Percentiles rank a stretch among this genome's conserved stretches.
Evolutionary conservation across 768 basidiomycete species (phyloP).

Genomic region (Ramaria sp.): DNA sequence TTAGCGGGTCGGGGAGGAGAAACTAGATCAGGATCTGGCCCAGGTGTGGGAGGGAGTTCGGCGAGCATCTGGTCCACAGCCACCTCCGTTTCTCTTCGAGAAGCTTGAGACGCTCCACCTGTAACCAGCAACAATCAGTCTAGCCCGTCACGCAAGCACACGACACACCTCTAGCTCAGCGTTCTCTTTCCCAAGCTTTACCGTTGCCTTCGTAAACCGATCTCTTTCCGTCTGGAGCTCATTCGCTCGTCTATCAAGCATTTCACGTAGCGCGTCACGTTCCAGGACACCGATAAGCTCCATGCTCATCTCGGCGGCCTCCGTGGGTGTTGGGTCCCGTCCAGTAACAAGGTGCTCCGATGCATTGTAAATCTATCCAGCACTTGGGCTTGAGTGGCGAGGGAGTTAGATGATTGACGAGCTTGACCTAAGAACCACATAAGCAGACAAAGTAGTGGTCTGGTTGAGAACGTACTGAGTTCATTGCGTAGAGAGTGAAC

Average conservation of each 20-base stretch:
- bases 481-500: conserved; percentile 45
- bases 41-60: conserved; percentile 38
- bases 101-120: conserved; percentile 55
- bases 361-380: conserved; percentile 41
- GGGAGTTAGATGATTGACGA: conserved; percentile 15
- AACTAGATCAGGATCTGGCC: conserved; percentile 14
- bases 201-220: conserved; percentile 52
- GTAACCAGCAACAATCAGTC: not conserved
- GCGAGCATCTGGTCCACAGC: conserved; percentile 46
- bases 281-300: conserved; percentile 45
- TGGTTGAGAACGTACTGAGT: conserved; percentile 35
- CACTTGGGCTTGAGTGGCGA: conserved; percentile 31
- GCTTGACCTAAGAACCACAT: conserved; percentile 30
- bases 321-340: conserved; percentile 16
- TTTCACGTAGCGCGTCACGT: conserved; percentile 42
- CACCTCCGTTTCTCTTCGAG: conserved; percentile 66
- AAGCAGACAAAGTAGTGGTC: not conserved
- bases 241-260: conserved; percentile 38
- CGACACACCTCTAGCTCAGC: conserved; percentile 50
- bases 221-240: conserved; percentile 58
- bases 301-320: conserved; percentile 35
- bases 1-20: conserved; percentile 11
- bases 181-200: conserved; percentile 55
- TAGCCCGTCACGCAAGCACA: not conserved
- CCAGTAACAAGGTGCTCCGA: conserved; percentile 19